phyloP scores from a whole-genome alignment of 2,329 filamentous ascomycete genomes.

The Penicillium sumatraense region DNA sequence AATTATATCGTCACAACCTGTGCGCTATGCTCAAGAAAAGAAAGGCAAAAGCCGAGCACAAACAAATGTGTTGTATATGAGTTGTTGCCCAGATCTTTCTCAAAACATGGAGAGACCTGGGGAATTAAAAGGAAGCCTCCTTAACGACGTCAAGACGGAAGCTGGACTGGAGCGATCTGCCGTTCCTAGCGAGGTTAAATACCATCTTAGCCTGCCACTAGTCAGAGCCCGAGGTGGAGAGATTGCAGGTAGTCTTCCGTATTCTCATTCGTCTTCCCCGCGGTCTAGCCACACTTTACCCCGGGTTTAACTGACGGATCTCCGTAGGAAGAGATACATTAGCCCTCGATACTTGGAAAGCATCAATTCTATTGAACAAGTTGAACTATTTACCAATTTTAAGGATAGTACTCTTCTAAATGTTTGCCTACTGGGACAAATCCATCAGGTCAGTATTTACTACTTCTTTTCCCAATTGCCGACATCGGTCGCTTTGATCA shows the following conservation, averaged over 20 bases:
- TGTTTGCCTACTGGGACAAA: too few relatives aligned
- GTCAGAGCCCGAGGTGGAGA: constrained; percentile 6
- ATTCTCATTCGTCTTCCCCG: constrained; percentile 3
- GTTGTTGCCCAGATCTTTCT: background rate
- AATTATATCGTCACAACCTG: too few relatives aligned
- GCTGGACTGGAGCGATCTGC: constrained; percentile 28
- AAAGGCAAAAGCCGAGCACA: too few relatives aligned
- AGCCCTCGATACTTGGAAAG: too few relatives aligned
- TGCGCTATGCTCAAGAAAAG: too few relatives aligned
- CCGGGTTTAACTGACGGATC: background rate
- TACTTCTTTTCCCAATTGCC: background rate
- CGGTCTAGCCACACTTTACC: background rate
- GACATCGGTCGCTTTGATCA: constrained; percentile 4
- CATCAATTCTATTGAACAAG: too few relatives aligned
- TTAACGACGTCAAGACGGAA: constrained; percentile 26
- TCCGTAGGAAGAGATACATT: too few relatives aligned
- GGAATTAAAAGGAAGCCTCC: background rate
- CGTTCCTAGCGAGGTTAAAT: constrained; percentile 17
- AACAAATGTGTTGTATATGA: background rate
- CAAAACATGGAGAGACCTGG: background rate
- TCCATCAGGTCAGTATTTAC: background rate
- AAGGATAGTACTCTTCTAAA: background rate
- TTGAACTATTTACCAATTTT: background rate
- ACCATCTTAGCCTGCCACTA: background rate
- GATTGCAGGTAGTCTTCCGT: background rate